phyloP scores from a whole-genome alignment of 2,329 filamentous ascomycete genomes.

The Chaetothyriales sp. region DNA sequence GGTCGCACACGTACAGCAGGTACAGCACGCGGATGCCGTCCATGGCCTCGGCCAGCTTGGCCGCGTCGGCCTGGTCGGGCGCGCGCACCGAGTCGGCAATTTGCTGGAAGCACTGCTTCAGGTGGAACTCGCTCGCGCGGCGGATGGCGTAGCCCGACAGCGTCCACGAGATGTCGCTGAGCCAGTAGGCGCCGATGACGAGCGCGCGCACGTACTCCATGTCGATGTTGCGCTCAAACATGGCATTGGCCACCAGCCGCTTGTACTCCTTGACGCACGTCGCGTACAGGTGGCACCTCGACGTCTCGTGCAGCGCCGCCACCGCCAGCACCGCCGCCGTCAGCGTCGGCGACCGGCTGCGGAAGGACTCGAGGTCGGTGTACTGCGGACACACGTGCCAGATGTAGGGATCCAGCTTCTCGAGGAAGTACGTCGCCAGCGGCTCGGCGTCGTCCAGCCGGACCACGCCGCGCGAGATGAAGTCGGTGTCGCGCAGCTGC shows the following conservation, averaged over 20 bases:
- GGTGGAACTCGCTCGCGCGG: conserved; percentile 29
- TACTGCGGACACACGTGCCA: conserved; percentile 36
- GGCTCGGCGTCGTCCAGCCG: conserved; percentile 30
- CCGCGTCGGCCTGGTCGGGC: conserved; percentile 14
- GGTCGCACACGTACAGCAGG: conserved; percentile 32
- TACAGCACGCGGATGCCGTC: conserved; percentile 27
- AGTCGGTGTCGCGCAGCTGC: conserved; percentile 31
- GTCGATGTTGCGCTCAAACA: conserved; percentile 39
- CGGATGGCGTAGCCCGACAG: conserved; percentile 32
- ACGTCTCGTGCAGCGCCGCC: conserved; percentile 35
- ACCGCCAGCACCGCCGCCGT: conserved; percentile 37
- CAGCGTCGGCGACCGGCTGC: conserved; percentile 37
- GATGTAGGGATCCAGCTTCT: conserved; percentile 34
- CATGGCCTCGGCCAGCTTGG: conserved; percentile 17
- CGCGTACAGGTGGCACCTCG: conserved; percentile 20
- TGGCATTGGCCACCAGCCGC: conserved; percentile 38
- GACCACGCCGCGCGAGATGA: conserved; percentile 38
- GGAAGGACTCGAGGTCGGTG: conserved; percentile 32
- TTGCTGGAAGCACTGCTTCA: conserved; percentile 31
- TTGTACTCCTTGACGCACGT: conserved; percentile 39
- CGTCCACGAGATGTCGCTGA: conserved; percentile 38
- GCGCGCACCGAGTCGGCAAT: conserved; percentile 16
- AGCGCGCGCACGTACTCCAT: conserved; percentile 40
- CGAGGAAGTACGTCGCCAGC: conserved; percentile 30
- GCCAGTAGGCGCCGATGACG: conserved; percentile 43